These are phyloP conservation scores for Cladosporium sphaerospermum DNA, from an alignment of 2,329 filamentous ascomycete genomes.

Conservation along the genomic window DNA sequence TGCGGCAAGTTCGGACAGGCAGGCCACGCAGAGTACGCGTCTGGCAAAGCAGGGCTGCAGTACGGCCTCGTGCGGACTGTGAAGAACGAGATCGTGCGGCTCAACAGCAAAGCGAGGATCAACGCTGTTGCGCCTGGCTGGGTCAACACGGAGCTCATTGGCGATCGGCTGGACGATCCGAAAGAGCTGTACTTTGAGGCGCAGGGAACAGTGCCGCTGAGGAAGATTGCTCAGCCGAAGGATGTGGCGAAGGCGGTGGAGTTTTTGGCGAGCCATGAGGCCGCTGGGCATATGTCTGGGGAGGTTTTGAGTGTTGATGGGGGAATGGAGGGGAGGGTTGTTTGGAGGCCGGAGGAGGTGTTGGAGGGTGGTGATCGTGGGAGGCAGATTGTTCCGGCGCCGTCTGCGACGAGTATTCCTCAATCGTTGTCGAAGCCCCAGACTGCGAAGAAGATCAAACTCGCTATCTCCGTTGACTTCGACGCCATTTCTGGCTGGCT, in stretches of 20 bases:
- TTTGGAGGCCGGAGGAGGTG: constrained; percentile 44
- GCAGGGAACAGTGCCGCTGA: constrained; percentile 44
- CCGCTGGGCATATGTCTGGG: constrained; percentile 50
- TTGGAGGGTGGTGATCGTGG: constrained; percentile 1
- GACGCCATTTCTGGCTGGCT: constrained; percentile 57
- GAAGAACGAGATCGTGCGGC: constrained; percentile 49
- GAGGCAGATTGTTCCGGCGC: no score
- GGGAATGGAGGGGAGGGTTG: constrained; percentile 45
- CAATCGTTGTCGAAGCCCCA: constrained; percentile 12
- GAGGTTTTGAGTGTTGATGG: constrained; percentile 48
- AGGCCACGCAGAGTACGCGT: constrained; percentile 46
- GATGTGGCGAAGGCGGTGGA: constrained; percentile 46
- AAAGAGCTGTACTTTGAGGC: constrained; percentile 46
- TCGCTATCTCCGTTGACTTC: constrained; percentile 45
- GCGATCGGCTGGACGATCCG: constrained; percentile 45
- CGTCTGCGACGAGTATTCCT: no score
- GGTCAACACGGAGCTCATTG: constrained; percentile 44
- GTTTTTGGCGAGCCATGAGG: constrained; percentile 46
- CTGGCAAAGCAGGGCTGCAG: constrained; percentile 46
- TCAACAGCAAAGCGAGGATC: constrained; percentile 47
- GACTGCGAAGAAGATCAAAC: constrained; percentile 31
- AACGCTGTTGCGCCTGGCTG: constrained; percentile 48
- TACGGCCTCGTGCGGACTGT: constrained; percentile 48
- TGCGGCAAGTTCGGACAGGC: constrained; percentile 47
- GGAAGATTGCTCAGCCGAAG: constrained; percentile 43